phyloP scores from a whole-genome alignment of 2,329 filamentous ascomycete species.

The Colletotrichum tropicale region DNA sequence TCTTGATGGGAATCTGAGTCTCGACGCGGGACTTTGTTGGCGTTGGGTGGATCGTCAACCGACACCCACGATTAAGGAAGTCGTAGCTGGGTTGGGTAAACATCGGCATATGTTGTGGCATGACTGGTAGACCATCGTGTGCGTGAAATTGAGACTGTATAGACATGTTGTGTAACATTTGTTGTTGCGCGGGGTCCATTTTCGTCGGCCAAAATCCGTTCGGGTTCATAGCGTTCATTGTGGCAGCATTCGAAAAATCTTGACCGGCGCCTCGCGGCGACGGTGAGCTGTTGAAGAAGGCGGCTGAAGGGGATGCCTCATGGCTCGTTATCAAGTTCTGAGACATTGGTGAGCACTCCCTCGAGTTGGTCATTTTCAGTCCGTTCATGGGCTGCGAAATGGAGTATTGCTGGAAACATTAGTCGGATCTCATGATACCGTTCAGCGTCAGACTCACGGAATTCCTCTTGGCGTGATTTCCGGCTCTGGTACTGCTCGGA shows the following conservation, averaged over 20 bases:
- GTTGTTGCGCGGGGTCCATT: constrained; percentile 27
- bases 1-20: constrained; percentile 89
- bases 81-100: constrained; percentile 28
- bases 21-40: constrained; percentile 90
- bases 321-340: constrained; percentile 53
- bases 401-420: constrained; percentile 52
- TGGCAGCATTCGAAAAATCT: constrained; percentile 36
- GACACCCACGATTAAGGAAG: constrained; percentile 37
- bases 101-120: constrained; percentile 34
- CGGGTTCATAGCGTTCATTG: constrained; percentile 27
- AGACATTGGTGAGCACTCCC: constrained; percentile 61
- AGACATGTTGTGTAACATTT: constrained; percentile 7
- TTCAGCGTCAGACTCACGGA: background rate
- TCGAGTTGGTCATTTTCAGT: constrained; percentile 48
- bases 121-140: constrained; percentile 25
- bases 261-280: constrained; percentile 43
- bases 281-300: constrained; percentile 50
- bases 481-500: constrained; percentile 27
- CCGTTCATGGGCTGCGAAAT: constrained; percentile 56
- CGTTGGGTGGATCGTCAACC: constrained; percentile 67
- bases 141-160: constrained; percentile 24
- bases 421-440: constrained; percentile 22
- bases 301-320: constrained; percentile 51
- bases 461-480: constrained; percentile 37
- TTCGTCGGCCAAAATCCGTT: constrained; percentile 40